These are phyloP conservation scores for Inga leiocalycina DNA, from an alignment of 306 rosid genomes.

Conservation along the genomic window DNA sequence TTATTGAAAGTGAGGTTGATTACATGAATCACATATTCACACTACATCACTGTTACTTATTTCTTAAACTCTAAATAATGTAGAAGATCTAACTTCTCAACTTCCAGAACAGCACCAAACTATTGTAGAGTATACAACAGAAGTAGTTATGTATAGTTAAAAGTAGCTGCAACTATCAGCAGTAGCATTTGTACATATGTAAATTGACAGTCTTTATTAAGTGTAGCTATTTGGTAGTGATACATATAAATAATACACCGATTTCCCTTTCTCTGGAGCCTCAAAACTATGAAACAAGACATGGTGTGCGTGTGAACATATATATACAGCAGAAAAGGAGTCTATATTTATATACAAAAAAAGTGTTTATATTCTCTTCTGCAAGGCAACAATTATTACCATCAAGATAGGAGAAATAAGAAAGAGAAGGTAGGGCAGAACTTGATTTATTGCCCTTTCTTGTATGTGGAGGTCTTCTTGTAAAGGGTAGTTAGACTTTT, in stretches of 20 bases:
- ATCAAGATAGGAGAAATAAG: conserved; percentile 76
- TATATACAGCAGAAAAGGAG: conserved; percentile 16
- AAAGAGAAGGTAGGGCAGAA: conserved; percentile 61
- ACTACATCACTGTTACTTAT: too few species aligned
- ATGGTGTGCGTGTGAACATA: neutral
- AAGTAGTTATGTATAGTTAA: neutral
- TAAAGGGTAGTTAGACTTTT: conserved; percentile 46
- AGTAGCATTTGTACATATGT: neutral
- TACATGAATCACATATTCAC: neutral
- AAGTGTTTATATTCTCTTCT: conserved; percentile 58
- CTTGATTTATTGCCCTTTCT: conserved; percentile 53
- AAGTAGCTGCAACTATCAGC: neutral
- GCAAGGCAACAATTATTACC: conserved; percentile 63
- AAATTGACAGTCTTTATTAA: neutral
- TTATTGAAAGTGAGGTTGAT: too few species aligned
- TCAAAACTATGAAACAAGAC: conserved; percentile 5
- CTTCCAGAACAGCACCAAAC: neutral
- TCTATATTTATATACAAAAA: neutral
- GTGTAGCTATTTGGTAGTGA: neutral
- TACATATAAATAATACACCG: neutral
- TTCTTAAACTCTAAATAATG: neutral
- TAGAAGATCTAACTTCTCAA: neutral
- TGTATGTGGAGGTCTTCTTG: conserved; percentile 46
- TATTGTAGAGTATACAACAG: neutral
- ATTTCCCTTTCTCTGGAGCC: neutral